Evolutionary conservation across 2,329 filamentous ascomycete genomes (phyloP), one percentile per base, ranked within the genome.

Genomic region (Pyrenochaeta sp.): DNA sequence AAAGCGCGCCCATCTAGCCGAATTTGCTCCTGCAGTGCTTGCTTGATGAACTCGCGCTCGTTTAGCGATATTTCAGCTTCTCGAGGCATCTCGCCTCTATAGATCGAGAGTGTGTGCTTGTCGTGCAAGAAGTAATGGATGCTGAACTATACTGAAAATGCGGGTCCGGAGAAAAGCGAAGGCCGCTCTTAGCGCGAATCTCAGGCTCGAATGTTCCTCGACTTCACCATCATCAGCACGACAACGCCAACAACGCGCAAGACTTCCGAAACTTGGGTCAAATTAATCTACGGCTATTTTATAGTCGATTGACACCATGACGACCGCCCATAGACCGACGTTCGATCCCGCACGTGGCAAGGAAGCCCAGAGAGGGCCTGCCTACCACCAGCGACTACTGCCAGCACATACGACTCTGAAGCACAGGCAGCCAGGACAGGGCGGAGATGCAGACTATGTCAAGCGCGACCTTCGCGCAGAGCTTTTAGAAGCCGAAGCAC

Each of bases 281-380:
- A 22, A 12, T 24, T 1, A 45, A 40, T 25, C n/a, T 7, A 7
- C 22, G 1, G 3, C 3, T 15, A 10, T 8, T 2, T 4, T 25
- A 53, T 27, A 47, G 50, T n/a, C 40, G 1, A 12, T 6, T 34
- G 10, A 12, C 56, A 79, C 62, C 13, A 84, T 84, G 82, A 79
- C 77, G 37, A 81, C 79, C 80, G 88, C 88, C 56, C 88, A 89
- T 76, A 91, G 95, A 81, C 95, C 95, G 55, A 99, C 95, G 0
- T 99, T 99, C 76, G 95, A 99, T 78, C 95, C 95, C 65, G 91
- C 93, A 86, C 88, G 90, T 76, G 95, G 95, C 77, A 97, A 97
- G 84, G 95, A 99, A 80, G 92, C 93, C 72, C 90, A 93, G 59
- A 90, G 93, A 72, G 95, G 95, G 47, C 91, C 92, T 49, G 94